Percentiles rank a stretch among this genome's conserved stretches.
These are phyloP conservation scores for Leishmania major DNA, from an alignment of 208 protist genomes.

Conservation along the genomic window DNA sequence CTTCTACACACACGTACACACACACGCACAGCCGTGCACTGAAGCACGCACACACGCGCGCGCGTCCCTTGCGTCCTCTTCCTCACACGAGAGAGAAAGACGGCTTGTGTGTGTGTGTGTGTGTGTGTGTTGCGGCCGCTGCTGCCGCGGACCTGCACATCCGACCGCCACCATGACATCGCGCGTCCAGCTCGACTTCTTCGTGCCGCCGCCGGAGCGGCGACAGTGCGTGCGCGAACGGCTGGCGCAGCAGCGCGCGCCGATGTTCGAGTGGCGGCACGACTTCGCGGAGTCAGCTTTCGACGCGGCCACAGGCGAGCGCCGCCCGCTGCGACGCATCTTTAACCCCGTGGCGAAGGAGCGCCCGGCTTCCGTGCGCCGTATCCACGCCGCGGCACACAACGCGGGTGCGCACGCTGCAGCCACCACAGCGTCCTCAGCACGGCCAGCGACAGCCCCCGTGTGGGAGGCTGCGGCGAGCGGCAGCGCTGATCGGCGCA, in stretches of 20 bases:
- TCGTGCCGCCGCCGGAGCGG: conserved; percentile 30
- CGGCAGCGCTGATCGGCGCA: conserved; percentile 3
- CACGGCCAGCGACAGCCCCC: conserved; percentile 7
- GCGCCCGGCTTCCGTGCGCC: background rate
- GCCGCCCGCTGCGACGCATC: conserved; percentile 2
- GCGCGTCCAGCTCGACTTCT: conserved; percentile 43
- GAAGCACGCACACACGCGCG: background rate
- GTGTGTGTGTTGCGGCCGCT: background rate
- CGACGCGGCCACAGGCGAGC: conserved; percentile 28
- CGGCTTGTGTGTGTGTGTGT: background rate
- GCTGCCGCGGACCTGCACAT: background rate
- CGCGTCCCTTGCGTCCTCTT: background rate
- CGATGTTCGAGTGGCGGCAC: conserved; percentile 55
- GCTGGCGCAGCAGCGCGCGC: conserved; percentile 38
- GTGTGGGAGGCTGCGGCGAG: conserved; percentile 2
- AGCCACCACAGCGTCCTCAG: background rate
- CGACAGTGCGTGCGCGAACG: conserved; percentile 19
- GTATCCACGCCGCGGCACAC: background rate
- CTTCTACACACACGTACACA: background rate
- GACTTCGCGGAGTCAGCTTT: conserved; percentile 21
- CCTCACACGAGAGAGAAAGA: background rate
- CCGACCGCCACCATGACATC: conserved; percentile 14
- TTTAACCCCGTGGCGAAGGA: conserved; percentile 26
- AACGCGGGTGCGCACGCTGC: background rate
- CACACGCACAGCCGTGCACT: background rate